Evolutionary conservation across 805 yeast genomes (phyloP), one percentile per base, ranked within the genome.

Genomic region (Teunomyces funiuensis): DNA sequence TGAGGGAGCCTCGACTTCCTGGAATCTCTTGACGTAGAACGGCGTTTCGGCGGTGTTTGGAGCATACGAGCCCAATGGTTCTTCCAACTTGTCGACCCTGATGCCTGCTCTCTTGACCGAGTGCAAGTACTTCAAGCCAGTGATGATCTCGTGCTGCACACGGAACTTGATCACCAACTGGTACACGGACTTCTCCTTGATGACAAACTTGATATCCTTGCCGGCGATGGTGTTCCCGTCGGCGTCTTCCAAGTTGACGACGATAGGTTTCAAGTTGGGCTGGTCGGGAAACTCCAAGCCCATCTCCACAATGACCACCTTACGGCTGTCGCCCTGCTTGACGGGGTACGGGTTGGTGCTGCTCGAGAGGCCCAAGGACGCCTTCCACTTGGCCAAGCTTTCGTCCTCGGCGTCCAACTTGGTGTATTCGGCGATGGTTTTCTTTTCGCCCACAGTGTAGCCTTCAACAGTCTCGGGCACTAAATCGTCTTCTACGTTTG

Each of bases 371-470:
- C 97, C 97, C 23, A 89, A 69, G 1, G 95, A 85, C 43, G 82
- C 86, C 63, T 90, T 90, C 97, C 97, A 89, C 63, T 86, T 87
- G 47, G 84, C 86, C 48, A 89, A 72, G 13, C 95, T 84, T 63
- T 88, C 96, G 60, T 89, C 97, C 53, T 88, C 85, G 9, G 91
- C 91, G 58, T 89, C 97, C 51, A 89, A 66, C 42, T 82, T 76
- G 41, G 83, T 79, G 63, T 89, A 89, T 59, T 89, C 96, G 31
- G 79, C 88, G 30, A 89, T 76, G 13, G 95, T 84, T 58, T 88
- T 88, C 69, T 89, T 73, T 59, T 80, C 77, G 29, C 79, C 77
- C 16, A 79, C 81, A 40, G 71, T 76, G 70, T 83, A 85, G 6
- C 83, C 84, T 47, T 80, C 80, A 34, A 74, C 78, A 40, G 72